Base-by-base conservation (phyloP, 345 rosid genomes). In the Hibiscus syriacus region DNA sequence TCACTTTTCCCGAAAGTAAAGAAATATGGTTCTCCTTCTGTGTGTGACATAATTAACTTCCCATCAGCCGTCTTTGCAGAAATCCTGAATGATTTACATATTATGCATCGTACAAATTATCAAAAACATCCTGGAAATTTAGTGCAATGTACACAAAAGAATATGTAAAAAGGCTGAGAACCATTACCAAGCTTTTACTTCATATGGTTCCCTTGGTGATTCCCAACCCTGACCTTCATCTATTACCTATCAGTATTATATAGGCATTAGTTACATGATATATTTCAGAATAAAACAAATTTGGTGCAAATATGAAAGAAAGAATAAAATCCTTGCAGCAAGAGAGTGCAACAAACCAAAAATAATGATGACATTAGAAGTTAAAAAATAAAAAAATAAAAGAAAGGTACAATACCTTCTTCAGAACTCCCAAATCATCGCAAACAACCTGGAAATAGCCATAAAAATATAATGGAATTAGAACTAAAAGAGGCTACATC, bases 211-310 rank as follows among this genome's bases (percentile, higher is more conserved):
- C 80, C 96, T 83, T 46, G 99, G 99, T 55, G 96, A 71, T 76
- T 94, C 96, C 98, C 98, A 94, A 22, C 99, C 95, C 76, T 89
- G 81, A 1, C 99, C 99, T 72, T 94, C 99, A 20, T 67, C 30
- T 22, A 41, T 2, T 1, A 53, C 58, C 45, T 62, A 62, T 29
- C 17, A 62, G 23, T 12, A 61, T 38, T 61, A 62, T 39, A 5
- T 11, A 38, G 25, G 50, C 22, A 20, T 2, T 5, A 62, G 8
- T 23, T 23, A 12, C 4, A 1, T 23, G 5, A n/a, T 60, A 36
- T 60, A 43, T 60, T 38, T 19, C 27, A 60, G n/a, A 38, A 1
- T 34, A 34, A 58, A 60, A 36, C 45, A 20, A 60, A 19, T 36
- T 38, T 11, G 26, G 26, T 58, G 41, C 23, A 30, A 32, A 16